Percentiles rank a stretch among this genome's conserved stretches.
These are phyloP conservation scores for Emericellopsis terricola DNA, from an alignment of 495 filamentous ascomycete species.

Conservation along the genomic window DNA sequence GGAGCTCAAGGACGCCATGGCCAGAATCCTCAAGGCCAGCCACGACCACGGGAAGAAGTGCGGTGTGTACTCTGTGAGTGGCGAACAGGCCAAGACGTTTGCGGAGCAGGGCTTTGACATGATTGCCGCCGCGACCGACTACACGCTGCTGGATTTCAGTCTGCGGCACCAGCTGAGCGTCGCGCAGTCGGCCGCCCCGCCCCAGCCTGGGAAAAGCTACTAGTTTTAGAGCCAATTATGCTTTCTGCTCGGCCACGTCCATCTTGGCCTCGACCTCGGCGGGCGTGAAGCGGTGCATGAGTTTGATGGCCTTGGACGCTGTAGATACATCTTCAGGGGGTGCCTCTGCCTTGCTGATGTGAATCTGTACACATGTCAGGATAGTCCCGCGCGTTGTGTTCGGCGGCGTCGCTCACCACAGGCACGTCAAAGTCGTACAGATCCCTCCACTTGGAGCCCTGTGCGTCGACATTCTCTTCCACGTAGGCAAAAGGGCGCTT, in stretches of 20 bases:
- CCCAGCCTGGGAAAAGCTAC: constrained; percentile 12
- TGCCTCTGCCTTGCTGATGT: constrained; percentile 34
- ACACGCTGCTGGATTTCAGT: constrained; percentile 29
- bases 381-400: neutral
- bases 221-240: neutral
- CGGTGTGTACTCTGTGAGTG: constrained; percentile 59
- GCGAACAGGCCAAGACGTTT: constrained; percentile 42
- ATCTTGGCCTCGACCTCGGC: constrained; percentile 54
- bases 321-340: constrained; percentile 29
- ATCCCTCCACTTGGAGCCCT: constrained; percentile 54
- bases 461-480: constrained; percentile 64
- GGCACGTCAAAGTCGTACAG: constrained; percentile 84
- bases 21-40: constrained; percentile 41
- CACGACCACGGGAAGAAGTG: constrained; percentile 50
- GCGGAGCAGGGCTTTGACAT: constrained; percentile 60
- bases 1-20: constrained; percentile 50
- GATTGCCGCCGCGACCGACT: constrained; percentile 48
- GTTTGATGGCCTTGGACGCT: constrained; percentile 44
- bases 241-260: constrained; percentile 29
- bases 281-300: constrained; percentile 70
- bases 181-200: constrained; percentile 18
- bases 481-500: constrained; percentile 51
- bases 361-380: constrained; percentile 31
- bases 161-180: constrained; percentile 23
- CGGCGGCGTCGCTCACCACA: constrained; percentile 34